Percentiles rank a stretch among this genome's conserved stretches.
These are phyloP conservation scores for Lanmaoa pseudosensibilis DNA, from an alignment of 768 basidiomycete genomes.

Conservation along the genomic window DNA sequence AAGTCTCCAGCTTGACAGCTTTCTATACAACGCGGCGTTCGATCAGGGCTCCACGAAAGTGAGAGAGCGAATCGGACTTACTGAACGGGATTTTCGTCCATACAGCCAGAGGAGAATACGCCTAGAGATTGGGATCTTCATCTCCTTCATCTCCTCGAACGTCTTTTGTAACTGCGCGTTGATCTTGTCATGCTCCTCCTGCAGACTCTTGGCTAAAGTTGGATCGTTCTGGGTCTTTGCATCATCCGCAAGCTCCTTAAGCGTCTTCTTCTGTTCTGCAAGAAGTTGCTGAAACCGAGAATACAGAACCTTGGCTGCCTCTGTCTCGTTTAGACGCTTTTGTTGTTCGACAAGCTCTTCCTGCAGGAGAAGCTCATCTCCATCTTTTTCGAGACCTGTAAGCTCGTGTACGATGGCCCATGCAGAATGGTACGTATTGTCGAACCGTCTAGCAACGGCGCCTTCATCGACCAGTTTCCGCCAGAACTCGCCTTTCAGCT, in stretches of 20 bases:
- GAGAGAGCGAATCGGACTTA: not conserved
- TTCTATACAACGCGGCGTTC: not conserved
- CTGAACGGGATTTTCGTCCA: conserved; percentile 6
- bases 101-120: conserved; percentile 10
- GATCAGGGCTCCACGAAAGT: not conserved
- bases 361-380: conserved; percentile 14
- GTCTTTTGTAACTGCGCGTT: conserved; percentile 13
- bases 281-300: conserved; percentile 20
- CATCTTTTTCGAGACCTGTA: rapidly evolving
- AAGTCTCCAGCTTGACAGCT: not conserved
- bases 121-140: conserved; percentile 19
- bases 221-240: conserved; percentile 15
- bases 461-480: not conserved
- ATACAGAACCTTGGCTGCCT: conserved; percentile 19
- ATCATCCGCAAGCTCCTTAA: conserved; percentile 19
- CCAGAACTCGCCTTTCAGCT: conserved; percentile 33
- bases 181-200: conserved; percentile 9
- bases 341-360: conserved; percentile 18
- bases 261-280: conserved; percentile 12
- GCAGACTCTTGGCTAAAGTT: conserved; percentile 9
- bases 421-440: not conserved
- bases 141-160: conserved; percentile 20
- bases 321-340: conserved; percentile 23
- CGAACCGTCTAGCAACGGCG: not conserved
- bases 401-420: not conserved